These are phyloP conservation scores for Cutaneotrichosporon arboriforme DNA, from an alignment of 1,284 basidiomycete genomes.

Conservation along the genomic window DNA sequence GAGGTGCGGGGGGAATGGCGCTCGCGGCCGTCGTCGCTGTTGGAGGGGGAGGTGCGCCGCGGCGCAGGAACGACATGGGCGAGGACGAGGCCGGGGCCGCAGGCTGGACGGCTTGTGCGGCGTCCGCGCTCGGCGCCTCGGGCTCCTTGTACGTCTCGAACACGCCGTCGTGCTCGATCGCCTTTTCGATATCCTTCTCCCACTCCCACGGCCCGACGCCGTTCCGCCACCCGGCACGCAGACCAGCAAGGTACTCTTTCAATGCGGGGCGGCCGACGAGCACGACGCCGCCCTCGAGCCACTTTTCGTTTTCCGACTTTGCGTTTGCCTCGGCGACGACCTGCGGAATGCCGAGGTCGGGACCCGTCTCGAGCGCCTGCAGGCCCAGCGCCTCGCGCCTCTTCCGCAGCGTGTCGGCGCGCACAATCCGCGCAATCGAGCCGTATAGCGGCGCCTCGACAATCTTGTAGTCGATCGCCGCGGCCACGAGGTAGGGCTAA, in stretches of 20 bases:
- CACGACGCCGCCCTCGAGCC: slow-evolving; percentile 74
- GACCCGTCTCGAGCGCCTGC: slow-evolving; percentile 50
- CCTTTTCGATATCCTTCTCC: slow-evolving; percentile 67
- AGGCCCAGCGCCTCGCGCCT: slow-evolving; percentile 55
- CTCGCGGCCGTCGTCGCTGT: slow-evolving; percentile 11
- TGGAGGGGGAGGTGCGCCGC: slow-evolving; percentile 6
- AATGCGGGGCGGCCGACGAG: slow-evolving; percentile 85
- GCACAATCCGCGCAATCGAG: slow-evolving; percentile 57
- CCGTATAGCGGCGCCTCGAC: slow-evolving; percentile 76
- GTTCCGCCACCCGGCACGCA: slow-evolving; percentile 80
- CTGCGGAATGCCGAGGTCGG: slow-evolving; percentile 18
- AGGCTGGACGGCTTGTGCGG: slow-evolving; percentile 10
- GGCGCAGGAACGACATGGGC: slow-evolving; percentile 26
- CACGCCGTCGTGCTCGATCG: slow-evolving; percentile 64
- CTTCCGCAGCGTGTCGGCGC: slow-evolving; percentile 56
- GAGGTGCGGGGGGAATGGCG: neutral
- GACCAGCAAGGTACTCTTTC: slow-evolving; percentile 89
- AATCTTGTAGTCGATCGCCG: slow-evolving; percentile 86
- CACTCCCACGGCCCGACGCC: slow-evolving; percentile 63
- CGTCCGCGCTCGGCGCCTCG: slow-evolving; percentile 8
- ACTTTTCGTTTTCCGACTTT: slow-evolving; percentile 56
- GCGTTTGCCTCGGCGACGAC: slow-evolving; percentile 59
- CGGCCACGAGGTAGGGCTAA: slow-evolving; percentile 88
- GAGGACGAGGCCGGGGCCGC: slow-evolving; percentile 10
- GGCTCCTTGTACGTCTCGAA: slow-evolving; percentile 61